Conservation (phyloP, 768 basidiomycete species). For the Rubroboletus pulcherrimus region DNA sequence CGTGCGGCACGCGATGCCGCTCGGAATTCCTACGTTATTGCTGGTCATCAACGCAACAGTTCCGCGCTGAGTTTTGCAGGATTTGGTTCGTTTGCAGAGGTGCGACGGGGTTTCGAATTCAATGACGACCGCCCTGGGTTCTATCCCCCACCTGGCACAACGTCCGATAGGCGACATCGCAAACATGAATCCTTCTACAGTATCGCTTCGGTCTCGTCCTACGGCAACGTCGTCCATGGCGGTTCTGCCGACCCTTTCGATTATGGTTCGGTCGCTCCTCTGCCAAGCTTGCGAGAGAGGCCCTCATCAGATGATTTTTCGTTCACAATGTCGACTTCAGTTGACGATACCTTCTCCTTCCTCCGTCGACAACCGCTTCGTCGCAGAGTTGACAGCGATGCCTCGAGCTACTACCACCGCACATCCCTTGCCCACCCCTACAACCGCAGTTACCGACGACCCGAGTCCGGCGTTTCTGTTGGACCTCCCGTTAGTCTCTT, state of each 20-base stretch:
- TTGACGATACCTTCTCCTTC: conserved; percentile 78
- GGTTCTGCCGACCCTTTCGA: conserved; percentile 74
- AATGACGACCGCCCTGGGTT: conserved; percentile 57
- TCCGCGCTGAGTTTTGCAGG: conserved; percentile 68
- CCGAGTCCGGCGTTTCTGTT: conserved; percentile 59
- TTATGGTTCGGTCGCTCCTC: conserved; percentile 38
- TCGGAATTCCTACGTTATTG: conserved; percentile 13
- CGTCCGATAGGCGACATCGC: conserved; percentile 38
- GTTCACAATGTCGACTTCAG: conserved; percentile 46
- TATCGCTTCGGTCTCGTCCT: conserved; percentile 78
- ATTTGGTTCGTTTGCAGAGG: conserved; percentile 72
- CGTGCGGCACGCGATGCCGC: conserved; percentile 22
- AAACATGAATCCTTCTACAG: conserved; percentile 63
- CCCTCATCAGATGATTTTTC: conserved; percentile 60
- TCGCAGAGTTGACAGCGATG: conserved; percentile 67
- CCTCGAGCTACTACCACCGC: conserved; percentile 73
- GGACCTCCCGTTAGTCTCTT: conserved; percentile 70
- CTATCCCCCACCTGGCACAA: conserved; percentile 50
- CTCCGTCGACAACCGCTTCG: conserved; percentile 37
- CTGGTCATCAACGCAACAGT: conserved; percentile 32
- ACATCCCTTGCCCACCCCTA: conserved; percentile 30
- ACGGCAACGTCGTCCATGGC: conserved; percentile 60
- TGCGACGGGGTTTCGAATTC: conserved; percentile 78
- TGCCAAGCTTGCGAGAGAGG: conserved; percentile 49
- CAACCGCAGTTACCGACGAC: conserved; percentile 51